phyloP scores from a whole-genome alignment of 805 yeast genomes.

The Barnettozyma botsteinii region DNA sequence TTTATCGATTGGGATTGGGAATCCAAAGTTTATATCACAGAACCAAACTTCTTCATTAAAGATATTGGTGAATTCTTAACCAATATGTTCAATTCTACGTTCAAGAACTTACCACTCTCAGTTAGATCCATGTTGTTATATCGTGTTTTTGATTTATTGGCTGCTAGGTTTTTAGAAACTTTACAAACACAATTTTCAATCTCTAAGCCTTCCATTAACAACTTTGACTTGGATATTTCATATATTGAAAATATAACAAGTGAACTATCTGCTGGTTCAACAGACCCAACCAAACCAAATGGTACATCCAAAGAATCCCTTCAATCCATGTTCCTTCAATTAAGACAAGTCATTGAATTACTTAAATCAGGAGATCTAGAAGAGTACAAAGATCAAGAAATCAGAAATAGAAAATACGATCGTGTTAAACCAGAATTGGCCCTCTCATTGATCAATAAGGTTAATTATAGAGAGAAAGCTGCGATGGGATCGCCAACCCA shows the following conservation, averaged over 20 bases:
- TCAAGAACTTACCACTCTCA: slow-evolving; percentile 72
- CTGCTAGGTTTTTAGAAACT: slow-evolving; percentile 59
- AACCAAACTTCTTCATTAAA: slow-evolving; percentile 68
- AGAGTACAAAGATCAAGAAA: slow-evolving; percentile 51
- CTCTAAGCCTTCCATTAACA: slow-evolving; percentile 56
- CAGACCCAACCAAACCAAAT: slow-evolving; percentile 4
- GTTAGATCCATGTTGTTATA: slow-evolving; percentile 76
- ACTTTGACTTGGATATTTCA: slow-evolving; percentile 75
- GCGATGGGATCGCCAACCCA: not conserved
- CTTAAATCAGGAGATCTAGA: slow-evolving; percentile 59
- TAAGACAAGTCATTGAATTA: slow-evolving; percentile 74
- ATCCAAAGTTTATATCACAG: slow-evolving; percentile 41
- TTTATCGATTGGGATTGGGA: slow-evolving; percentile 85
- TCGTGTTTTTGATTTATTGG: slow-evolving; percentile 80
- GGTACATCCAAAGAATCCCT: slow-evolving; percentile 40
- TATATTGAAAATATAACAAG: slow-evolving; percentile 56
- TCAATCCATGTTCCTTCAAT: slow-evolving; percentile 68
- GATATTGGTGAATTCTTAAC: slow-evolving; percentile 84
- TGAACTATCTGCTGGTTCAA: slow-evolving; percentile 22
- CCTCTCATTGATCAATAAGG: slow-evolving; percentile 48
- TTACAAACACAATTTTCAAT: slow-evolving; percentile 47
- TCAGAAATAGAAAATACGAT: slow-evolving; percentile 62
- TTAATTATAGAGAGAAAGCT: slow-evolving; percentile 17
- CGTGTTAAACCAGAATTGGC: slow-evolving; percentile 74
- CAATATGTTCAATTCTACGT: slow-evolving; percentile 78